Evolutionary conservation across 2,329 filamentous ascomycete species (phyloP).

Genomic region (Canariomyces notabilis): DNA sequence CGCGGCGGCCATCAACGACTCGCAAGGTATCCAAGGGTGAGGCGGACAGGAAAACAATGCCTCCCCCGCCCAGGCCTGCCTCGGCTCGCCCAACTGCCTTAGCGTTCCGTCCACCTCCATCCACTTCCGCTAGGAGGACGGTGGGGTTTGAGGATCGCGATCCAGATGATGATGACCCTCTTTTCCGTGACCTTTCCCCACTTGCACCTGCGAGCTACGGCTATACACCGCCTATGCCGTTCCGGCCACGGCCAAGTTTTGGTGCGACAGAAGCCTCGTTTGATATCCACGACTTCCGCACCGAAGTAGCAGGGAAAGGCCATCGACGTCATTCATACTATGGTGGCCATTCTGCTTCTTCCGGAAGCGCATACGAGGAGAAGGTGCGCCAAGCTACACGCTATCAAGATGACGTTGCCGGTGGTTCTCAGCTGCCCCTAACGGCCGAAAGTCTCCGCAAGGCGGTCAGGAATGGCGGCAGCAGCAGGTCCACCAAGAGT

Average conservation of each 20-base stretch:
- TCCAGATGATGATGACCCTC: slow-evolving; percentile 29
- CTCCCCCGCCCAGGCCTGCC: slow-evolving; percentile 36
- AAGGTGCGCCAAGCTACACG: slow-evolving; percentile 40
- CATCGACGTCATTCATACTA: slow-evolving; percentile 40
- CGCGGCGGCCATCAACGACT: slow-evolving; percentile 40
- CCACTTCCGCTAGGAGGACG: slow-evolving; percentile 24
- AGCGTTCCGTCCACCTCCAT: slow-evolving; percentile 29
- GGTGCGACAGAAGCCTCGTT: slow-evolving; percentile 35
- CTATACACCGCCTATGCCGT: slow-evolving; percentile 26
- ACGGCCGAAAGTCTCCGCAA: slow-evolving; percentile 53
- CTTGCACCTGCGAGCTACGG: slow-evolving; percentile 29
- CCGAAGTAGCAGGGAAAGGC: slow-evolving; percentile 35
- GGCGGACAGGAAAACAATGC: slow-evolving; percentile 45
- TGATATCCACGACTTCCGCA: slow-evolving; percentile 35
- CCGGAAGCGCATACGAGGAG: slow-evolving; percentile 34
- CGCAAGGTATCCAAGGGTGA: slow-evolving; percentile 35
- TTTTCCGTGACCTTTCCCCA: slow-evolving; percentile 38
- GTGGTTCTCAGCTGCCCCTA: slow-evolving; percentile 42
- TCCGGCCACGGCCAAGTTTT: slow-evolving; percentile 32
- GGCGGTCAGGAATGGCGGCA: slow-evolving; percentile 44
- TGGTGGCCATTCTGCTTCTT: slow-evolving; percentile 29
- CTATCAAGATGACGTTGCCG: slow-evolving; percentile 51
- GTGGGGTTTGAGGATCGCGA: slow-evolving; percentile 35
- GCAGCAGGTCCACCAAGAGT: slow-evolving; percentile 54
- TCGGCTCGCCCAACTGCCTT: slow-evolving; percentile 24